Percentiles rank a stretch among this genome's conserved stretches.
These are phyloP conservation scores for Xylaria sp. DNA, from an alignment of 2,329 filamentous ascomycete genomes.

Conservation along the genomic window DNA sequence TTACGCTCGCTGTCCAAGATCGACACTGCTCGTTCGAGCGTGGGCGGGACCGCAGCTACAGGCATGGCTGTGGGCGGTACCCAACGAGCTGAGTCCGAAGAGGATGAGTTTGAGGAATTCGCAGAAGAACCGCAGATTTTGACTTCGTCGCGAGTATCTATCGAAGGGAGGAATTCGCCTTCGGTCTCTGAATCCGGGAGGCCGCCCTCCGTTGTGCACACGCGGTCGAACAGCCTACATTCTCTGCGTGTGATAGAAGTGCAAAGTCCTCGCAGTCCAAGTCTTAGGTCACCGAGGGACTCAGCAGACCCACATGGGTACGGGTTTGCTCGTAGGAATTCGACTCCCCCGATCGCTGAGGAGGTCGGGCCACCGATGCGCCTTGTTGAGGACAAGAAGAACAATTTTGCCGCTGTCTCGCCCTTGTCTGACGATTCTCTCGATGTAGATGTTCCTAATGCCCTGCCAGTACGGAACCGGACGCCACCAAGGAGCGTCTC, in stretches of 20 bases:
- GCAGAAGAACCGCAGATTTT: slow-evolving; percentile 62
- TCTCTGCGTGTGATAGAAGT: slow-evolving; percentile 64
- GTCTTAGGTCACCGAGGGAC: slow-evolving; percentile 49
- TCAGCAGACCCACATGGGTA: slow-evolving; percentile 52
- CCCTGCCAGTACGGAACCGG: slow-evolving; percentile 27
- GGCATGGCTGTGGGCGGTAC: slow-evolving; percentile 12
- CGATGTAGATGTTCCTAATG: slow-evolving; percentile 10
- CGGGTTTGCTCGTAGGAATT: slow-evolving; percentile 36
- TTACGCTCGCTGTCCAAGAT: slow-evolving; percentile 17
- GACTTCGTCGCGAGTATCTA: slow-evolving; percentile 59
- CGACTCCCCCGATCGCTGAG: slow-evolving; percentile 47
- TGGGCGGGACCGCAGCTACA: slow-evolving; percentile 16
- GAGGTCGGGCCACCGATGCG: slow-evolving; percentile 32
- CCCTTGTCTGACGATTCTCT: slow-evolving; percentile 15
- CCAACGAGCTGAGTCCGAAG: slow-evolving; percentile 23
- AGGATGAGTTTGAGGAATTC: slow-evolving; percentile 55
- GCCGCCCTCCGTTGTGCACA: slow-evolving; percentile 43
- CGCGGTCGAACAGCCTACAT: slow-evolving; percentile 53
- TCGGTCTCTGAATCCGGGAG: slow-evolving; percentile 51
- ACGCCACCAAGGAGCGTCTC: slow-evolving; percentile 23
- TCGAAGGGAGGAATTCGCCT: slow-evolving; percentile 55
- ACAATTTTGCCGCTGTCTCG: slow-evolving; percentile 16
- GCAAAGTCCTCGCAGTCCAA: slow-evolving; percentile 53
- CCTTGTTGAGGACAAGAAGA: slow-evolving; percentile 18
- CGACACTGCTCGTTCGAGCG: slow-evolving; percentile 11